Evolutionary conservation across 2,329 filamentous ascomycete species (phyloP).

Genomic region (Biscogniauxia marginata): DNA sequence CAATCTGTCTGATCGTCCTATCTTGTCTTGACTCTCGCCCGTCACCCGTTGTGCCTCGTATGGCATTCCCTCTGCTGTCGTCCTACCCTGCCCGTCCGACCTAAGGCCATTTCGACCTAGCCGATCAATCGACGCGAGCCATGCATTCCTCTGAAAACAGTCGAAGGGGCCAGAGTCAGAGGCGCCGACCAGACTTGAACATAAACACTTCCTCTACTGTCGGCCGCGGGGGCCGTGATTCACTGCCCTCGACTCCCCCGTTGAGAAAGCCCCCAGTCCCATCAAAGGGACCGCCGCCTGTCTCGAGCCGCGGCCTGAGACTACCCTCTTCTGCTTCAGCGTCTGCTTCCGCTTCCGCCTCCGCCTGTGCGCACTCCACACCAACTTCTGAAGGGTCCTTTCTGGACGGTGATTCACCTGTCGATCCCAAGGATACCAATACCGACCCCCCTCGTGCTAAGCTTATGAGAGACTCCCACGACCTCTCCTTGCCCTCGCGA

Average conservation of each 20-base stretch:
- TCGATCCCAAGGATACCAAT: slow-evolving; percentile 31
- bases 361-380: slow-evolving; percentile 13
- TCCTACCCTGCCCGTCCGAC: slow-evolving; percentile 22
- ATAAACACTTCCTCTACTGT: slow-evolving; percentile 32
- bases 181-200: slow-evolving; percentile 38
- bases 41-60: slow-evolving; percentile 17
- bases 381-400: slow-evolving; percentile 31
- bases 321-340: slow-evolving; percentile 22
- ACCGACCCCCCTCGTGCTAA: slow-evolving; percentile 29
- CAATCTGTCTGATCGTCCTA: neutral
- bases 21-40: neutral
- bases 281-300: slow-evolving; percentile 34
- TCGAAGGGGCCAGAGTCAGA: slow-evolving; percentile 27
- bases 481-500: slow-evolving; percentile 75
- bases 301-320: slow-evolving; percentile 35
- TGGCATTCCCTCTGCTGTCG: slow-evolving; percentile 23
- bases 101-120: slow-evolving; percentile 9
- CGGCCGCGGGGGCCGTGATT: slow-evolving; percentile 18
- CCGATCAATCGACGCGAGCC: slow-evolving; percentile 8
- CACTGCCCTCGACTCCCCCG: slow-evolving; percentile 31
- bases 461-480: slow-evolving; percentile 68
- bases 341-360: too few relatives aligned
- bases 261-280: slow-evolving; percentile 26
- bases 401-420: slow-evolving; percentile 28
- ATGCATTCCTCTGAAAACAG: slow-evolving; percentile 31